Evolutionary conservation across 495 filamentous ascomycete genomes (phyloP).

Genomic region (Penicillium lividum): DNA sequence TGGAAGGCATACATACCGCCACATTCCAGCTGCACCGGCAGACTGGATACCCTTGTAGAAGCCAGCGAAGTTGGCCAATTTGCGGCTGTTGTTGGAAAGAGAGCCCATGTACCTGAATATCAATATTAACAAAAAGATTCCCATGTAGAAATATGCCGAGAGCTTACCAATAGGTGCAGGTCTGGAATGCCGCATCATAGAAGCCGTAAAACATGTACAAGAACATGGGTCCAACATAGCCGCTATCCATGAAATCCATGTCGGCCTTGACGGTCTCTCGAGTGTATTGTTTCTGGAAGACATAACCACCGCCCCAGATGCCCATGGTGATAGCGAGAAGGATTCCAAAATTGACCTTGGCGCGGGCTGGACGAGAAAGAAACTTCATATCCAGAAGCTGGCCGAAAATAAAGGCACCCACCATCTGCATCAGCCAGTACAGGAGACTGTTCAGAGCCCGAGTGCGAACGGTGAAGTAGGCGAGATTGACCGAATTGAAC

Average conservation of each 20-base stretch:
- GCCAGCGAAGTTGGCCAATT: constrained; percentile 88
- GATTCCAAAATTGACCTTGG: constrained; percentile 65
- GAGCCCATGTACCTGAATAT: constrained; percentile 80
- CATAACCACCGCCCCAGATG: constrained; percentile 88
- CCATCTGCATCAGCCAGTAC: constrained; percentile 87
- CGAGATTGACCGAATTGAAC: constrained; percentile 55
- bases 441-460: constrained; percentile 79
- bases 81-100: constrained; percentile 86
- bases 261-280: constrained; percentile 49
- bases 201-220: constrained; percentile 94
- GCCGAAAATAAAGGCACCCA: constrained; percentile 79
- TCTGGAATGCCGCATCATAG: constrained; percentile 86
- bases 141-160: background rate
- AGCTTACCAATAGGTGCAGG: constrained; percentile 80
- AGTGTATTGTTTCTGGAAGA: constrained; percentile 66
- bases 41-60: constrained; percentile 99
- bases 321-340: constrained; percentile 75
- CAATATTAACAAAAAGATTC: background rate
- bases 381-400: constrained; percentile 67
- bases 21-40: constrained; percentile 86
- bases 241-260: constrained; percentile 65
- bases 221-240: constrained; percentile 82
- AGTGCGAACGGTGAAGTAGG: constrained; percentile 80
- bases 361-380: constrained; percentile 69
- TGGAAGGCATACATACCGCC: constrained; percentile 50